Evolutionary conservation across 2,329 filamentous ascomycete genomes (phyloP), one percentile per base, ranked within the genome.

Genomic region (Trichoderma simmonsii): DNA sequence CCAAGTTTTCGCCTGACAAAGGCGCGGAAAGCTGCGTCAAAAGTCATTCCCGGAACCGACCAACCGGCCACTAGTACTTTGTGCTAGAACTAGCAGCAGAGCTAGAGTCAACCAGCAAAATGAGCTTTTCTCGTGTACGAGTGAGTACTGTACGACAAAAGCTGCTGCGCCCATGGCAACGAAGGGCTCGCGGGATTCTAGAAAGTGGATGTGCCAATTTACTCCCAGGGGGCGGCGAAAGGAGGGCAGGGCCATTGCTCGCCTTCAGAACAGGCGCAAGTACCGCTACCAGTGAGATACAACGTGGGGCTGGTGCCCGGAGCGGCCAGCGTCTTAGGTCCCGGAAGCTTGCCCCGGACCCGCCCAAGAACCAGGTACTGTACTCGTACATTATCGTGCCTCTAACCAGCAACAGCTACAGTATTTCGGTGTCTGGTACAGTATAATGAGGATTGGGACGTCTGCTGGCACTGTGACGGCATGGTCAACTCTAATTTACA

Each of bases 341-440:
- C 64, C 72, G 73, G 73, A 73, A 74, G 73, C 69, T 48, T 71
- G 48, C 73, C 73, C 71, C 69, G 72, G 73, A 51, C 71, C 73
- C 73, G 64, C 73, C n/a, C 48, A 4, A 24, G 43, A 59, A 26
- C 63, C 62, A 61, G 54, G 70, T 26, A 61, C 36, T 15, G 14
- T 36, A 36, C 34, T 15, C 5, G 34, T 36, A 36, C 34, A 36
- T 36, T 36, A 14, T 36, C 34, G 14, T 14, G 26, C 32, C 6
- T 48, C n/a, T 21, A 48, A 21, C 43, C 43, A 21, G n/a, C 43
- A 21, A 48, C 18, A 48, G 43, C 18, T 48, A 48, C 43, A 39
- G 36, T 39, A 18, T 39, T 39, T 48, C 43, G 43, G 43, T 48
- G 43, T 21, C 7, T 1, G 9, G 36, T 48, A 48, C 36, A 63